A percentile compares a stretch with the other conserved stretches of the same genome.
Conservation (phyloP, 23 red algal genomes). For the Cyanidioschyzon merolae region DNA sequence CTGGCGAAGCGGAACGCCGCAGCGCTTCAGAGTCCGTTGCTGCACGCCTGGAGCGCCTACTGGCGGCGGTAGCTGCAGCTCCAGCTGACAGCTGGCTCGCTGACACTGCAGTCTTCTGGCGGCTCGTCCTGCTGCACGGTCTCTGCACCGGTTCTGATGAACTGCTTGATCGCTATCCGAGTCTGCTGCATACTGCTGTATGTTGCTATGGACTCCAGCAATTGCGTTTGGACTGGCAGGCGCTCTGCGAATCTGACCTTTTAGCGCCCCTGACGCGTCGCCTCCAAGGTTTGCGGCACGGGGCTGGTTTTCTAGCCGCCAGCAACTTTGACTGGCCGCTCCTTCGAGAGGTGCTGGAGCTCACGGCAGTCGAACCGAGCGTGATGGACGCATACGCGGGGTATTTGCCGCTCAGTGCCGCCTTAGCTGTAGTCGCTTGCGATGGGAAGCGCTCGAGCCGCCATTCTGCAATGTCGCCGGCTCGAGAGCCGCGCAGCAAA, state of each 20-base stretch:
- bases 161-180: background rate
- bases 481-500: background rate
- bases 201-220: background rate
- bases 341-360: background rate
- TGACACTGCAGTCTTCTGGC: background rate
- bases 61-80: background rate
- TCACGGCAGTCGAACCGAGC: background rate
- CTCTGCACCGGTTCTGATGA: background rate
- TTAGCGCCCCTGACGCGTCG: background rate
- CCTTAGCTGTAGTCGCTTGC: background rate
- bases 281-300: background rate
- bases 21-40: background rate
- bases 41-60: background rate
- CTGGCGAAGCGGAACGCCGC: background rate
- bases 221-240: background rate
- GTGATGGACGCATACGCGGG: background rate
- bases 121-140: background rate
- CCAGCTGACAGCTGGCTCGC: background rate
- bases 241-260: background rate
- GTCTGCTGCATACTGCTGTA: background rate
- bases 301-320: background rate
- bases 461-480: background rate
- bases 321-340: slow-evolving; percentile 3
- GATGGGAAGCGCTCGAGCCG: background rate
- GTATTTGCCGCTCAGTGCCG: background rate